A percentile compares a stretch with the other conserved stretches of the same genome.
phyloP scores from a whole-genome alignment of 2,329 filamentous ascomycete species.

The Exophiala phaeomuriformis region DNA sequence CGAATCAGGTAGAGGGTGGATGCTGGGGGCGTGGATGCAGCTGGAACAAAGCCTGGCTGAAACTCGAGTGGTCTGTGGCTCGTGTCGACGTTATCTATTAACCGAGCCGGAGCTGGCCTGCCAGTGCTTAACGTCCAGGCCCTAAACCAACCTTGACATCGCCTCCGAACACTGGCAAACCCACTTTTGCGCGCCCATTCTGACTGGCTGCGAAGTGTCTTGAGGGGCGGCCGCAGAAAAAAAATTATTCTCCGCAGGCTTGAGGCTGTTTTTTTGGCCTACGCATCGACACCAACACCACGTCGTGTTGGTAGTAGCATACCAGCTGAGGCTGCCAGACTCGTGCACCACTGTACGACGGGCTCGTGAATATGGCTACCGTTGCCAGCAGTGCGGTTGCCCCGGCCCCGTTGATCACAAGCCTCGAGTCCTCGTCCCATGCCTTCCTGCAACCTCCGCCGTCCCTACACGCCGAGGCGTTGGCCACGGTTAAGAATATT shows the following conservation, averaged over 20 bases:
- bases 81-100: no score
- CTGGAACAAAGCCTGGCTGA: no score
- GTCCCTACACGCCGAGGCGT: constrained; percentile 59
- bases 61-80: no score
- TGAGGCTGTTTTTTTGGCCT: neutral
- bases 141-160: no score
- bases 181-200: neutral
- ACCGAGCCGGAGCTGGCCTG: no score
- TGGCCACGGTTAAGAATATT: constrained; percentile 70
- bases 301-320: constrained; percentile 31
- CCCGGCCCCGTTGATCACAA: constrained; percentile 42
- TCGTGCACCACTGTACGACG: neutral
- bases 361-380: neutral
- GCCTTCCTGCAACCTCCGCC: constrained; percentile 67
- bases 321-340: neutral
- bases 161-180: neutral
- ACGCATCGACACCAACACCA: neutral
- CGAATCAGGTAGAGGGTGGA: no score
- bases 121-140: no score
- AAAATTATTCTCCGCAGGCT: constrained; percentile 1
- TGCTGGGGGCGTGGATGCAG: no score
- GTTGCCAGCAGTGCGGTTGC: constrained; percentile 4
- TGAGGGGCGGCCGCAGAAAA: neutral
- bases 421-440: constrained; percentile 58
- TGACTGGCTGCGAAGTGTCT: neutral